A percentile compares a stretch with the other conserved stretches of the same genome.
phyloP scores from a whole-genome alignment of 495 filamentous ascomycete species.

The Penicilliopsis zonata region DNA sequence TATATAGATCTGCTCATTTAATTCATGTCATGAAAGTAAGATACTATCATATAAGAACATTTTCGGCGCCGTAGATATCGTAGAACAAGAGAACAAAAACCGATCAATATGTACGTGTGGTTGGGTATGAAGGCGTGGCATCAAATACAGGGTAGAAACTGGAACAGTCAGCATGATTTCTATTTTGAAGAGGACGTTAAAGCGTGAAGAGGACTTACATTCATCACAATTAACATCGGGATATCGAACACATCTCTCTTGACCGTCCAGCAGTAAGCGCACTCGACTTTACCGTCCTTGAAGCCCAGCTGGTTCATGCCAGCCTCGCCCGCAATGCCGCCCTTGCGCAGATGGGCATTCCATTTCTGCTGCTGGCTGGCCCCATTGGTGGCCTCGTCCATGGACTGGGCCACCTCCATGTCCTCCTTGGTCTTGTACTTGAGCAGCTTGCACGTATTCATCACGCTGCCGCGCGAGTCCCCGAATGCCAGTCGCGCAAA shows the following conservation, averaged over 20 bases:
- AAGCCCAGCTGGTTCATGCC: conserved; percentile 63
- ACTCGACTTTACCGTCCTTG: conserved; percentile 85
- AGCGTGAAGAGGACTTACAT: conserved; percentile 48
- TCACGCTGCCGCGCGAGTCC: conserved; percentile 72
- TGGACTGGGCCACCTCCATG: conserved; percentile 28
- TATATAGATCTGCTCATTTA: no score
- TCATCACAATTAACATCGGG: conserved; percentile 95
- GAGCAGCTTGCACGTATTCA: conserved; percentile 71
- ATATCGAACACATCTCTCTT: conserved; percentile 97
- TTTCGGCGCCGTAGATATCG: no score
- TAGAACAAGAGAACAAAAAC: no score
- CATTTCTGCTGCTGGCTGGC: conserved; percentile 31
- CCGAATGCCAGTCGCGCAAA: conserved; percentile 85
- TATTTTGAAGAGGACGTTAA: not conserved
- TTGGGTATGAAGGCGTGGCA: conserved; percentile 3
- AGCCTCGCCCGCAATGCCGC: conserved; percentile 59
- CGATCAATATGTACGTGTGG: no score
- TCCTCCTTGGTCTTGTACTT: conserved; percentile 78
- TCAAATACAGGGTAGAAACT: conserved; percentile 40
- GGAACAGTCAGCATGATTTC: not conserved
- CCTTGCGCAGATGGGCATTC: conserved; percentile 34
- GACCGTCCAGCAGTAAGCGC: conserved; percentile 91
- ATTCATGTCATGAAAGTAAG: no score
- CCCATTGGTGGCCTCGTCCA: no score
- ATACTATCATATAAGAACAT: no score